phyloP scores from a whole-genome alignment of 805 yeast genomes.

The Candida maesae region DNA sequence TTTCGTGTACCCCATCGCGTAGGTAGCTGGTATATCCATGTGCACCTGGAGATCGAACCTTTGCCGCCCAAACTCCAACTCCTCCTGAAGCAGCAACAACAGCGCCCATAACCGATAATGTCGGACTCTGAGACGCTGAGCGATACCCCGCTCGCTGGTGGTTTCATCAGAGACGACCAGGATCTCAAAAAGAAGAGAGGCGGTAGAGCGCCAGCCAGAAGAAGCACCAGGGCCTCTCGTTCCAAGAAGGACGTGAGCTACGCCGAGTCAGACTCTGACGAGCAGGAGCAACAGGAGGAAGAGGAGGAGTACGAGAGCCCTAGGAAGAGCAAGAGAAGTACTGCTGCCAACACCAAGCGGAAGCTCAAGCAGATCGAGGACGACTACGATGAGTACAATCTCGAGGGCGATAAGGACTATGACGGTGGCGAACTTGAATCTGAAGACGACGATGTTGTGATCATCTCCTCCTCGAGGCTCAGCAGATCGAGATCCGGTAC shows the following conservation, averaged over 20 bases:
- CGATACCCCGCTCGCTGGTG: slow-evolving; percentile 25
- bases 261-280: slow-evolving; percentile 10
- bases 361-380: slow-evolving; percentile 27
- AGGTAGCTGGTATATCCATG: neutral
- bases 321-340: slow-evolving; percentile 21
- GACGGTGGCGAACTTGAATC: slow-evolving; percentile 27
- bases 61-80: neutral
- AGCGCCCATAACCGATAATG: slow-evolving; percentile 1
- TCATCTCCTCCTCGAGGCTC: slow-evolving; percentile 7
- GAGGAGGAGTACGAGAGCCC: slow-evolving; percentile 3
- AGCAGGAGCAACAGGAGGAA: slow-evolving; percentile 1
- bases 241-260: slow-evolving; percentile 6
- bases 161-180: slow-evolving; percentile 27
- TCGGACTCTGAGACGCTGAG: slow-evolving; percentile 22
- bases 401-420: slow-evolving; percentile 27
- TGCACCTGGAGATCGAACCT: no score
- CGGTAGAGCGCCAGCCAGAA: neutral
- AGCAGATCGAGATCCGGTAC: slow-evolving; percentile 11
- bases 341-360: slow-evolving; percentile 29
- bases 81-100: neutral
- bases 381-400: slow-evolving; percentile 33
- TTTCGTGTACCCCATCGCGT: slow-evolving; percentile 1
- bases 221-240: slow-evolving; percentile 3
- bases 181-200: slow-evolving; percentile 16
- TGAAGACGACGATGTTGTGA: slow-evolving; percentile 25